A percentile compares a stretch with the other conserved stretches of the same genome.
Conservation (phyloP, 805 yeast species). For the Schizosaccharomyces japonicus region DNA sequence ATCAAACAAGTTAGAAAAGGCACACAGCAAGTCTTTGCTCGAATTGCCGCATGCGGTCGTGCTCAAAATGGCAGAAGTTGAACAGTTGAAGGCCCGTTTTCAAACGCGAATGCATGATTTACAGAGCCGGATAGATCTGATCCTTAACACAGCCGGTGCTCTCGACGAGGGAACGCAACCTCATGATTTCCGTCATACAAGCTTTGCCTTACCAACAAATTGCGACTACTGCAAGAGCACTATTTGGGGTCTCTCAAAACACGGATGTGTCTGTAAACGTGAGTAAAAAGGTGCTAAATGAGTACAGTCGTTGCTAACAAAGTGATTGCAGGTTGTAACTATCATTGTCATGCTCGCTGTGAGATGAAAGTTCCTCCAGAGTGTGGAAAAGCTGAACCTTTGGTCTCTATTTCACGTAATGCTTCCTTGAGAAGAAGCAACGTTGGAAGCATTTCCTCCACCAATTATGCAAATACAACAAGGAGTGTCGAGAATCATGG, state of each 20-base stretch:
- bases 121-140: conserved; percentile 77
- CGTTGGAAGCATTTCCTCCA: no score
- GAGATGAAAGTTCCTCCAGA: conserved; percentile 22
- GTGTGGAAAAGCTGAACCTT: conserved; percentile 15
- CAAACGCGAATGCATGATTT: neutral
- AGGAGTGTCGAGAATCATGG: no score
- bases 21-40: no score
- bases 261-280: conserved; percentile 11
- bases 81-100: no score
- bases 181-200: conserved; percentile 12
- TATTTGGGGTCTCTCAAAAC: conserved; percentile 13
- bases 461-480: no score
- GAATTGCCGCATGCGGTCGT: no score
- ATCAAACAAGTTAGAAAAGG: no score
- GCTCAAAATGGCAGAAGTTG: no score
- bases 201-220: conserved; percentile 13
- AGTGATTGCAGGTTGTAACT: conserved; percentile 8
- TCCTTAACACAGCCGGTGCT: conserved; percentile 58
- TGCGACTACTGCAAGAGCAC: conserved; percentile 11
- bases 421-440: no score
- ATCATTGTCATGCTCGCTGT: conserved; percentile 12
- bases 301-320: neutral
- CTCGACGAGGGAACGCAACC: conserved; percentile 25
- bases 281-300: neutral
- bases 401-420: no score